Evolutionary conservation across 1,284 basidiomycete species (phyloP).

Genomic region (Dichomitus squalens): DNA sequence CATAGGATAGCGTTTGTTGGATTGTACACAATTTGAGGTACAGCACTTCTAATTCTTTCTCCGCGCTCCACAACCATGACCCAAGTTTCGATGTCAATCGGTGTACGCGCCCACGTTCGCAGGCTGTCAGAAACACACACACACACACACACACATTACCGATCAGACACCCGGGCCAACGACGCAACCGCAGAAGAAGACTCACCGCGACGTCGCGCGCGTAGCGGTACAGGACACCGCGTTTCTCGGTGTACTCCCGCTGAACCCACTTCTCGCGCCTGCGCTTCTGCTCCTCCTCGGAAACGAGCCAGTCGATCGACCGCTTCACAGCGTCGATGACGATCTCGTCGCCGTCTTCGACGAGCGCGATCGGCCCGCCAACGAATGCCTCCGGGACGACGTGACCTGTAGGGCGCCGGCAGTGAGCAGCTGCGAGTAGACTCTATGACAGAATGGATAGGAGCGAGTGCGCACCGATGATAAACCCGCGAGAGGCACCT

Average conservation of each 20-base stretch:
- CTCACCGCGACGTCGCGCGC: constrained; percentile 81
- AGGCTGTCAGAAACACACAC: constrained; percentile 45
- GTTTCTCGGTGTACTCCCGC: constrained; percentile 65
- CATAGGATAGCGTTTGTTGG: neutral
- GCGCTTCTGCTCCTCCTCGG: constrained; percentile 75
- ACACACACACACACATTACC: no score
- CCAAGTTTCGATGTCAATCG: constrained; percentile 47
- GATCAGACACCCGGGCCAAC: constrained; percentile 6
- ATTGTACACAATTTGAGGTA: constrained; percentile 13
- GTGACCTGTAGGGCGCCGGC: constrained; percentile 78
- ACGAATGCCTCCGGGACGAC: constrained; percentile 91
- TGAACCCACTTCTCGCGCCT: constrained; percentile 77
- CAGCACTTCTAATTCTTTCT: constrained; percentile 8
- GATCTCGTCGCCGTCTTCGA: constrained; percentile 90
- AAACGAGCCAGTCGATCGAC: constrained; percentile 82
- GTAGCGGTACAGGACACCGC: constrained; percentile 75
- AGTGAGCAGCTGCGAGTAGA: no score
- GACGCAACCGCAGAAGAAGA: constrained; percentile 14
- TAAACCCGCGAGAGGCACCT: constrained; percentile 70
- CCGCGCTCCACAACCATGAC: neutral
- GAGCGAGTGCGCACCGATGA: constrained; percentile 55
- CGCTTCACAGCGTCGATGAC: constrained; percentile 80
- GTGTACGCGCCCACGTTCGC: constrained; percentile 80
- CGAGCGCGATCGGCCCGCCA: constrained; percentile 94
- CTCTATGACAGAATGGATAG: no score